These are phyloP conservation scores for Trichoderma endophyticum DNA, from an alignment of 2,329 filamentous ascomycete species.

Conservation along the genomic window DNA sequence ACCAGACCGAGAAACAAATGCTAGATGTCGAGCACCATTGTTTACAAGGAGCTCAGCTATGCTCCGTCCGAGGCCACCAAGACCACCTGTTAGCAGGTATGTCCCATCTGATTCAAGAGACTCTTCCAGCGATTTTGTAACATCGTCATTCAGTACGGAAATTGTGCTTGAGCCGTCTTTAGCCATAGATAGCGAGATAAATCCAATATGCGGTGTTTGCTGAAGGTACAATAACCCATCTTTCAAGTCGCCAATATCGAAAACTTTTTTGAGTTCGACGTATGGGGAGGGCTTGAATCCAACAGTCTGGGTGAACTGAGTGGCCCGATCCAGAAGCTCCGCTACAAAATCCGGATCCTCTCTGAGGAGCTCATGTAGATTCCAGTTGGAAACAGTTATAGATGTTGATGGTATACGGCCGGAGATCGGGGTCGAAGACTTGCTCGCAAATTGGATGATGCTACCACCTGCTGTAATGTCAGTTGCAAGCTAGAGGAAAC, in stretches of 20 bases:
- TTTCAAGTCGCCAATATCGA: slow-evolving; percentile 26
- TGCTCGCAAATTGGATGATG: slow-evolving; percentile 32
- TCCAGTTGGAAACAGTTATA: slow-evolving; percentile 33
- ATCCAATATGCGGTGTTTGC: slow-evolving; percentile 27
- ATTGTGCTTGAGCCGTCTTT: slow-evolving; percentile 21
- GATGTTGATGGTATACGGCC: slow-evolving; percentile 20
- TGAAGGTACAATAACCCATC: slow-evolving; percentile 30
- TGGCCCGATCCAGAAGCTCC: slow-evolving; percentile 27
- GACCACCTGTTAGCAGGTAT: slow-evolving; percentile 55
- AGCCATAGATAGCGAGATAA: slow-evolving; percentile 22
- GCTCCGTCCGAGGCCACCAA: slow-evolving; percentile 55
- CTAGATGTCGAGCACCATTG: slow-evolving; percentile 50
- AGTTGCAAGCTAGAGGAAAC: not conserved
- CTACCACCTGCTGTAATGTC: slow-evolving; percentile 29
- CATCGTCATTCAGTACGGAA: slow-evolving; percentile 24
- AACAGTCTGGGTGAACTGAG: slow-evolving; percentile 8
- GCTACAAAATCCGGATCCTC: slow-evolving; percentile 33
- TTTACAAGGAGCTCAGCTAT: slow-evolving; percentile 50
- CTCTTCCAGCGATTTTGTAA: slow-evolving; percentile 28
- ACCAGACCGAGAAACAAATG: slow-evolving; percentile 52
- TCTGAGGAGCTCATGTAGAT: slow-evolving; percentile 32
- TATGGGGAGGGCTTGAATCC: not conserved
- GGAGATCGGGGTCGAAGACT: slow-evolving; percentile 22
- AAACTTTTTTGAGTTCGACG: not conserved
- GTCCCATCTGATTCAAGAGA: slow-evolving; percentile 39